These are phyloP conservation scores for Tilletia horrida DNA, from an alignment of 1,284 basidiomycete genomes.

Conservation along the genomic window DNA sequence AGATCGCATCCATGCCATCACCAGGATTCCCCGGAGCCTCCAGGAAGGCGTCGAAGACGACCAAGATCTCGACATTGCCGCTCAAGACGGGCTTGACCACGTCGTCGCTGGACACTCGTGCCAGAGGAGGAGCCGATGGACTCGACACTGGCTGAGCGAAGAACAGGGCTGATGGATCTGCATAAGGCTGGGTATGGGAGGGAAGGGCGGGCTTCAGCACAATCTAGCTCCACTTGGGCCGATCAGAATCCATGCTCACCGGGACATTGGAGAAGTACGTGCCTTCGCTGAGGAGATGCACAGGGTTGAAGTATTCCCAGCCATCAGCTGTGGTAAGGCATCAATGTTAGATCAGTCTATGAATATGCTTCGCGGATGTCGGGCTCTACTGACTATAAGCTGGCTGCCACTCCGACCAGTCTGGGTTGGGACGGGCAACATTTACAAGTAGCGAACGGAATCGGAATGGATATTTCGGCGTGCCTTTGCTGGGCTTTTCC, in stretches of 20 bases:
- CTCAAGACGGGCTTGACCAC: conserved; percentile 34
- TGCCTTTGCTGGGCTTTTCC: conserved; percentile 25
- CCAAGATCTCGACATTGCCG: conserved; percentile 37
- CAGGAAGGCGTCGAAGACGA: conserved; percentile 38
- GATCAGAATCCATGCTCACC: background rate
- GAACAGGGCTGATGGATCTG: conserved; percentile 35
- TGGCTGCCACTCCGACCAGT: conserved; percentile 33
- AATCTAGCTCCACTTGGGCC: background rate
- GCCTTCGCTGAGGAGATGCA: conserved; percentile 34
- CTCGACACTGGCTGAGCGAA: conserved; percentile 33
- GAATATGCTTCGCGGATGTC: background rate
- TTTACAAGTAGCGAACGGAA: conserved; percentile 38
- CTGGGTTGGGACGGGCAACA: conserved; percentile 35
- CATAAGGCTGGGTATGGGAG: conserved; percentile 27
- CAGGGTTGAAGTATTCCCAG: conserved; percentile 46
- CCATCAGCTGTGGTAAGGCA: conserved; percentile 23
- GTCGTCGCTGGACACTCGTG: conserved; percentile 35
- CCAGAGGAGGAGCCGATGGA: conserved; percentile 30
- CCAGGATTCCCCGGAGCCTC: conserved; percentile 38
- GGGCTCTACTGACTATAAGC: conserved; percentile 25
- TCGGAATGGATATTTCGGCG: conserved; percentile 38
- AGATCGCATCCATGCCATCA: conserved; percentile 43
- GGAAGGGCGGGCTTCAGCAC: background rate
- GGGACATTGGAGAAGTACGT: conserved; percentile 3
- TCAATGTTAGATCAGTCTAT: too few species aligned